Conservation (phyloP, 2,329 filamentous ascomycete genomes). For the Arthrobotrys sinensis region DNA sequence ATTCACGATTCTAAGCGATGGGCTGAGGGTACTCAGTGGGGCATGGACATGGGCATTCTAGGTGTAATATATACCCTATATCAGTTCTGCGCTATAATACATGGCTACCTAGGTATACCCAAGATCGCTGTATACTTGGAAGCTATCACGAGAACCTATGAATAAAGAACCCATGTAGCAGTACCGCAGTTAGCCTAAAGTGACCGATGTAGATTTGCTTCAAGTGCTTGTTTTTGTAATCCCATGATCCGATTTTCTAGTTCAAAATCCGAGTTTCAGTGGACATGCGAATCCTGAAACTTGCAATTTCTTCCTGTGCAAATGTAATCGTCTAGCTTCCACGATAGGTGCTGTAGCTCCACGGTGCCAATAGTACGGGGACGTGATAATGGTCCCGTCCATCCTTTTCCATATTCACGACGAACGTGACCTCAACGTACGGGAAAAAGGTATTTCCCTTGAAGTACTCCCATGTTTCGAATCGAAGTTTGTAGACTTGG, state of each 20-base stretch:
- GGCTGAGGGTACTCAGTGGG: neutral
- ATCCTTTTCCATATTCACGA: slow-evolving; percentile 68
- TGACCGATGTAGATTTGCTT: neutral
- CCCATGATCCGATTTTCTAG: neutral
- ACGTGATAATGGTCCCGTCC: slow-evolving; percentile 81
- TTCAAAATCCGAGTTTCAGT: neutral
- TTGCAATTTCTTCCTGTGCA: neutral
- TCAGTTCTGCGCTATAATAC: neutral
- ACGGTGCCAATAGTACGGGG: slow-evolving; percentile 82
- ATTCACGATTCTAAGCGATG: neutral
- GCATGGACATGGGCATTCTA: neutral
- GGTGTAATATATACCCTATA: neutral
- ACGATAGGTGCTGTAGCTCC: slow-evolving; percentile 85
- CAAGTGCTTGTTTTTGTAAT: neutral
- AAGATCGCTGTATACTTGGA: neutral
- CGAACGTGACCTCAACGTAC: slow-evolving; percentile 73
- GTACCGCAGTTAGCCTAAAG: neutral
- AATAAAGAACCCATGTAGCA: neutral
- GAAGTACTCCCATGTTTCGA: slow-evolving; percentile 82
- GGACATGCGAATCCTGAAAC: neutral
- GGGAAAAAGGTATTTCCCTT: slow-evolving; percentile 74
- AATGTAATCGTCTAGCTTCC: slow-evolving; percentile 73
- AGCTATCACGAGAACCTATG: neutral
- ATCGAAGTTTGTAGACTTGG: slow-evolving; percentile 76
- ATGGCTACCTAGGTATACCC: neutral